Evolutionary conservation across 1,139 yeast genomes (phyloP).

Genomic region (Debaryomycetaceae sp.): DNA sequence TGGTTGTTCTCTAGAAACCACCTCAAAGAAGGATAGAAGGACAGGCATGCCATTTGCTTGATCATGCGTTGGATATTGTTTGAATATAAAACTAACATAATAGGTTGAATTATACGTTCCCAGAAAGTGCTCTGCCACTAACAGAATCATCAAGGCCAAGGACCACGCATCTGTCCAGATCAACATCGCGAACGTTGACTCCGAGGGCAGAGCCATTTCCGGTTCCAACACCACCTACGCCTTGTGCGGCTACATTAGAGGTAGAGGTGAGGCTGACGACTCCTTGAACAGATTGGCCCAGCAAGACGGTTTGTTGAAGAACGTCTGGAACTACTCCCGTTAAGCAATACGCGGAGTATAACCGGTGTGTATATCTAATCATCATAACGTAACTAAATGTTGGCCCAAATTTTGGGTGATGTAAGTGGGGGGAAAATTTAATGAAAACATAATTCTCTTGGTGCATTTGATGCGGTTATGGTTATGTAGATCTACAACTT

Average conservation of each 20-base stretch:
- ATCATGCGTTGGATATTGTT: too few relatives aligned
- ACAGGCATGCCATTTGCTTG: too few relatives aligned
- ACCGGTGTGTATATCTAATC: slow-evolving; percentile 23
- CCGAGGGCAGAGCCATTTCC: slow-evolving; percentile 91
- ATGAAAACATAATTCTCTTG: too few relatives aligned
- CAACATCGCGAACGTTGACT: slow-evolving; percentile 64
- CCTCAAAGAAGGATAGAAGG: too few relatives aligned
- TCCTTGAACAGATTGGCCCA: slow-evolving; percentile 99
- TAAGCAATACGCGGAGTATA: slow-evolving; percentile 34
- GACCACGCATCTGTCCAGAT: slow-evolving; percentile 98
- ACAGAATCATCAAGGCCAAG: slow-evolving; percentile 99
- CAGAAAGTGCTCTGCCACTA: slow-evolving; percentile 99
- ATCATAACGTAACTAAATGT: slow-evolving; percentile 6
- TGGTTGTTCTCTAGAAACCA: too few relatives aligned
- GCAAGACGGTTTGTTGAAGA: slow-evolving; percentile 96
- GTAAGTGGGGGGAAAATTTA: too few relatives aligned
- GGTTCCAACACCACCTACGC: slow-evolving; percentile 94
- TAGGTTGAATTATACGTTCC: slow-evolving; percentile 99
- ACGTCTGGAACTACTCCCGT: slow-evolving; percentile 99
- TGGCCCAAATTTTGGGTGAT: not conserved
- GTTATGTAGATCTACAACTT: too few relatives aligned
- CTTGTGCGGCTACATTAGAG: slow-evolving; percentile 87
- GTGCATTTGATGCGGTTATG: too few relatives aligned
- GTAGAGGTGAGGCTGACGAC: slow-evolving; percentile 91
- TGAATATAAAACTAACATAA: too few relatives aligned